Conservation (phyloP, 768 basidiomycete species). For the Macrolepiota fuliginosa region DNA sequence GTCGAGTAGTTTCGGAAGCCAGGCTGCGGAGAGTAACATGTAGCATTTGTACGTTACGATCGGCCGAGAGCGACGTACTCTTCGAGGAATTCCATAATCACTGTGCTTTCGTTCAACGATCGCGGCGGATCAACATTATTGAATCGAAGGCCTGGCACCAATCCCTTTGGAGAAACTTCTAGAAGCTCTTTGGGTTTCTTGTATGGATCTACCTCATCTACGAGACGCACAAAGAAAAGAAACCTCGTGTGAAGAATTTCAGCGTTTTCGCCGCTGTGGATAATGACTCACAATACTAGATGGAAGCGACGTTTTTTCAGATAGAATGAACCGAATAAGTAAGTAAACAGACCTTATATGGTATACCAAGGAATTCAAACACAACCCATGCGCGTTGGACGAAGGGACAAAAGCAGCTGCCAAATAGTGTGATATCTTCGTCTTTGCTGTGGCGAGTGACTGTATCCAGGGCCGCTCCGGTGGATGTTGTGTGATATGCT, state of each 20-base stretch:
- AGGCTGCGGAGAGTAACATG: conserved; percentile 19
- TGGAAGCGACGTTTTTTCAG: background rate
- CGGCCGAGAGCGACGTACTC: conserved; percentile 43
- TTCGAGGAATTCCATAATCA: conserved; percentile 77
- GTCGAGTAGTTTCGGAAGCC: conserved; percentile 43
- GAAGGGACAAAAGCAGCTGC: conserved; percentile 76
- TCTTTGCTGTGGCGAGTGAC: conserved; percentile 44
- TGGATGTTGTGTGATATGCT: conserved; percentile 37
- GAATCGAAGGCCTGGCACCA: conserved; percentile 70
- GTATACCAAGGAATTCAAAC: conserved; percentile 65
- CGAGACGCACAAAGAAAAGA: background rate
- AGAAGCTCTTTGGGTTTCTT: conserved; percentile 77
- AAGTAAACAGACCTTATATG: conserved; percentile 56
- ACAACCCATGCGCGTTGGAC: conserved; percentile 81
- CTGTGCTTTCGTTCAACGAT: conserved; percentile 75
- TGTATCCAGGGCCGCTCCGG: conserved; percentile 53
- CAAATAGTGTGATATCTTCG: conserved; percentile 65
- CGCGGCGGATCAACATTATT: conserved; percentile 52
- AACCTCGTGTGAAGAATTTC: background rate
- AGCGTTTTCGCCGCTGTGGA: background rate
- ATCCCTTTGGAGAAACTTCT: conserved; percentile 78
- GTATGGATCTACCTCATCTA: conserved; percentile 83
- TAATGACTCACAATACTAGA: conserved; percentile 21
- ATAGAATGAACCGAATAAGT: background rate
- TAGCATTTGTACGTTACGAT: background rate